These are phyloP conservation scores for Brasenia schreberi DNA, from an alignment of 164 flowering plant genomes.

Conservation along the genomic window DNA sequence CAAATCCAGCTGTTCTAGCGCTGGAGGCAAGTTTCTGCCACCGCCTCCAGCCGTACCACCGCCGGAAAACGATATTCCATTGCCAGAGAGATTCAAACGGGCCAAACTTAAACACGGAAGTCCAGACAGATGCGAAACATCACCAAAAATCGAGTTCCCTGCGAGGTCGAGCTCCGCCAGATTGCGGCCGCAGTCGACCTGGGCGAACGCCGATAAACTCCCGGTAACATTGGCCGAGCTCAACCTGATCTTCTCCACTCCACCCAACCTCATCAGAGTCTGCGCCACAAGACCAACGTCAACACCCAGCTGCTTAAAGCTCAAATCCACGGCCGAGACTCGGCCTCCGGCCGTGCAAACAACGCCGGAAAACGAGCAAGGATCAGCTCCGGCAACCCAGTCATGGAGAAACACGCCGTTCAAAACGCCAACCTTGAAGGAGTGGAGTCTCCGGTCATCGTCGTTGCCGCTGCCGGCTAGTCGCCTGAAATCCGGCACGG, in stretches of 20 bases:
- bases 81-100: constrained; percentile 48
- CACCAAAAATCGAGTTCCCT: constrained; percentile 39
- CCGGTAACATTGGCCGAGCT: constrained; percentile 35
- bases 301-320: constrained; percentile 10
- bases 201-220: constrained; percentile 17
- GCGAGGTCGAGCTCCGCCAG: constrained; percentile 54
- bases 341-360: constrained; percentile 24
- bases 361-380: constrained; percentile 52
- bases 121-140: constrained; percentile 25
- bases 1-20: constrained; percentile 48
- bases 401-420: constrained; percentile 23
- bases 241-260: constrained; percentile 30
- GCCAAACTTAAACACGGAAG: constrained; percentile 37
- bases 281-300: constrained; percentile 34
- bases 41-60: constrained; percentile 11
- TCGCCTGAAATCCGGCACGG: not conserved
- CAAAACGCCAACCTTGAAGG: constrained; percentile 36
- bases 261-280: constrained; percentile 26
- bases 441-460: constrained; percentile 28
- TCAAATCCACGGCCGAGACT: constrained; percentile 51
- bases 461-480: not conserved
- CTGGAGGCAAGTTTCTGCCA: not conserved
- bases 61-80: constrained; percentile 23
- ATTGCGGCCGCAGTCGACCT: constrained; percentile 23
- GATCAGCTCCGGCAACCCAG: constrained; percentile 33